phyloP scores from a whole-genome alignment of 768 basidiomycete species.

The Boletus vermiculosoides region DNA sequence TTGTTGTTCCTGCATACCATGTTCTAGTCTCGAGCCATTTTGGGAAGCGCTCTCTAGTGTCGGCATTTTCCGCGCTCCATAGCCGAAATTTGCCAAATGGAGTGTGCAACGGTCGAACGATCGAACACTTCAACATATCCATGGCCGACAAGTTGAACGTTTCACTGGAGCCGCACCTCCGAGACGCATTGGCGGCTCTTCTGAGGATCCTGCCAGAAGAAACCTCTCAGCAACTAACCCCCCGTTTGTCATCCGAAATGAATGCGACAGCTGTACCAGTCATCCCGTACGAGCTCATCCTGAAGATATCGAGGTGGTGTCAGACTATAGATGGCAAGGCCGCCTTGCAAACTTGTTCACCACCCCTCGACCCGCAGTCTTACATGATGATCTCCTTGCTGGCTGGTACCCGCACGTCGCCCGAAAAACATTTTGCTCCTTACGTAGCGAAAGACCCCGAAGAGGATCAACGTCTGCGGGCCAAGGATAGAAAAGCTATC shows the following conservation, averaged over 20 bases:
- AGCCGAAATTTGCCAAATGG: no score
- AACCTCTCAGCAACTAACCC: slow-evolving; percentile 41
- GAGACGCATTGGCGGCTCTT: slow-evolving; percentile 47
- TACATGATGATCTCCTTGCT: slow-evolving; percentile 75
- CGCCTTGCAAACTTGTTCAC: slow-evolving; percentile 39
- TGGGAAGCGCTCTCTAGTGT: no score
- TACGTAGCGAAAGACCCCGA: slow-evolving; percentile 48
- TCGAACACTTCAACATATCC: no score
- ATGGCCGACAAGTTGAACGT: slow-evolving; percentile 44
- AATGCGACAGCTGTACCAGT: slow-evolving; percentile 27
- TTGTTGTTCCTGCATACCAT: no score
- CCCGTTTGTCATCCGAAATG: slow-evolving; percentile 33
- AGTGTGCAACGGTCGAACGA: no score
- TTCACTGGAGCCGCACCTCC: slow-evolving; percentile 67
- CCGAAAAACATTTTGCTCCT: slow-evolving; percentile 64
- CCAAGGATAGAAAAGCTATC: slow-evolving; percentile 62
- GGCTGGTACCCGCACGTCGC: slow-evolving; percentile 77
- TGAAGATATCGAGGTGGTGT: slow-evolving; percentile 65
- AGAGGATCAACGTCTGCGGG: slow-evolving; percentile 43
- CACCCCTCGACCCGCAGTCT: slow-evolving; percentile 47
- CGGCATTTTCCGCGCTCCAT: no score
- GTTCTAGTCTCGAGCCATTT: no score
- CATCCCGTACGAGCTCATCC: slow-evolving; percentile 63
- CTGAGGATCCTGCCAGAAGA: slow-evolving; percentile 44
- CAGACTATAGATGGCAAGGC: slow-evolving; percentile 48